Evolutionary conservation across 768 basidiomycete species (phyloP).

Genomic region (Exidia glandulosa): DNA sequence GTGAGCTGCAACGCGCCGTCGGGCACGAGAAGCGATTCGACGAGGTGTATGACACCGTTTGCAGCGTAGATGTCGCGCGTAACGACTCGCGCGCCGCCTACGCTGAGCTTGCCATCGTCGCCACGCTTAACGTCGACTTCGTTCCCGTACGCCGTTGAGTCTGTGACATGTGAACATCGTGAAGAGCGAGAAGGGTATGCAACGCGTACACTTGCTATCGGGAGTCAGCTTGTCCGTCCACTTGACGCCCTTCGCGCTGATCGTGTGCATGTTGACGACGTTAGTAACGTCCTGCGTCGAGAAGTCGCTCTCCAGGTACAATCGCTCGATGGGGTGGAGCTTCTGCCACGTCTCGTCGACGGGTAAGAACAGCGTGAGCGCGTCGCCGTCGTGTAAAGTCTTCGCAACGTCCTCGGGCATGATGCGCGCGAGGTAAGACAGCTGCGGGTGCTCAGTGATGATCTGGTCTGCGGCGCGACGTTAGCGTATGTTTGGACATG

Average conservation of each 20-base stretch:
- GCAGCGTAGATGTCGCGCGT: slow-evolving; percentile 81
- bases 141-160: slow-evolving; percentile 59
- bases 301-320: slow-evolving; percentile 84
- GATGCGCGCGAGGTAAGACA: slow-evolving; percentile 68
- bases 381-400: slow-evolving; percentile 53
- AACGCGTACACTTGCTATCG: slow-evolving; percentile 39
- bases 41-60: slow-evolving; percentile 89
- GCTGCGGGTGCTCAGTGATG: slow-evolving; percentile 42
- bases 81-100: slow-evolving; percentile 50
- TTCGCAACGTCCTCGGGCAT: slow-evolving; percentile 46
- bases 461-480: slow-evolving; percentile 39
- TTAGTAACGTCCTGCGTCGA: slow-evolving; percentile 68
- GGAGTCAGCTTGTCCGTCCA: slow-evolving; percentile 56
- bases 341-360: slow-evolving; percentile 73
- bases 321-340: slow-evolving; percentile 63
- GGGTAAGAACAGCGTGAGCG: slow-evolving; percentile 84
- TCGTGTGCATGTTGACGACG: slow-evolving; percentile 72
- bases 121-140: slow-evolving; percentile 45
- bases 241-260: slow-evolving; percentile 43
- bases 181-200: slow-evolving; percentile 3
- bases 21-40: slow-evolving; percentile 74
- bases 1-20: slow-evolving; percentile 67
- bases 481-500: no score
- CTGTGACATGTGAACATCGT: slow-evolving; percentile 26
- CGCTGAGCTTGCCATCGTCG: slow-evolving; percentile 27